Base-by-base conservation (phyloP, 2,329 filamentous ascomycete species). In the Fusarium verrucosum region DNA sequence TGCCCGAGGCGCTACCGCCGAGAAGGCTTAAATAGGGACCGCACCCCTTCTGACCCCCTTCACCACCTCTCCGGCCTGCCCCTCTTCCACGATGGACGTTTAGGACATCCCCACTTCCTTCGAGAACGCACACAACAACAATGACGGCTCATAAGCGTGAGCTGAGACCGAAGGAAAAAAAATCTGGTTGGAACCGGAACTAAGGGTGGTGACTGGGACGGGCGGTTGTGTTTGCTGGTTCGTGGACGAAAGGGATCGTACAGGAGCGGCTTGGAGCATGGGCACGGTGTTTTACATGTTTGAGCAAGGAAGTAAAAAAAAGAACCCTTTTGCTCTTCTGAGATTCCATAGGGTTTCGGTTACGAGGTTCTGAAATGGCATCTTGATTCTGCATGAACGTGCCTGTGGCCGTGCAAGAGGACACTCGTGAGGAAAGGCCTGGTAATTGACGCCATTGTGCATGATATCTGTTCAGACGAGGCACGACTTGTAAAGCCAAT, bases 1-100 rank as follows among this genome's bases (percentile, higher is more conserved):
- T 78, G 85, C 93, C 74, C 89, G 89, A 73, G 92, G 91, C 76
- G 84, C 87, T 74, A 45, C 35, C 58, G 75, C 76, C 73, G 70
- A 78, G 71, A 76, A 76, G 72, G 71, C 74, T 64, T 75, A 75
- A 69, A 70, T 54, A 62, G 64, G 56, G 40, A 58, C 60, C 28
- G 50, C 47, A 59, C 55, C 44, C 66, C 68, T 61, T 58, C 56
- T 60, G 42, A 58, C 54, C 50, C 65, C 54, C 46, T 58, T 55
- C 51, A 50, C 59, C 62, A 58, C 52, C 49, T 68, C 62, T 60
- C 38, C 49, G 42, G 32, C 49, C 38, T 37, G 43, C 52, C 51
- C 57, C 64, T 57, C 58, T 61, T 46, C 51, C 35, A 44, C 38
- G 49, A 55, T 40, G 55, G 44, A 67, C 45, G 41, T 44, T 37